A percentile compares a stretch with the other conserved stretches of the same genome.
Conservation (phyloP, 148 eudicot genomes). For the Heliamphora exappendiculata region DNA sequence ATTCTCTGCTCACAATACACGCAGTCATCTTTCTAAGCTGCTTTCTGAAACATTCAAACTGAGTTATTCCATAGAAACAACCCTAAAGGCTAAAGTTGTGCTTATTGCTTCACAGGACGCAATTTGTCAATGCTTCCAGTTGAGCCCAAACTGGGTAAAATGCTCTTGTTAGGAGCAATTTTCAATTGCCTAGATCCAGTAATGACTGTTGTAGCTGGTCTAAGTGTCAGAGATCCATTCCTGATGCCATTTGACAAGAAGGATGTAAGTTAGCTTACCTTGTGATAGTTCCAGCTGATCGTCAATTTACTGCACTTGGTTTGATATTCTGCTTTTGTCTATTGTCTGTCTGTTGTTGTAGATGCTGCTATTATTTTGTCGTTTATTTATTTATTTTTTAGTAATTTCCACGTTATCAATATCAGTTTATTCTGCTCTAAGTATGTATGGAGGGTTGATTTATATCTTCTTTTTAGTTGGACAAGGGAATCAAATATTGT, state of each 20-base stretch:
- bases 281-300: neutral
- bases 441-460: neutral
- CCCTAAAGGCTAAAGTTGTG: neutral
- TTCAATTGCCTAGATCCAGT: constrained; percentile 91
- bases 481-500: neutral
- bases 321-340: neutral
- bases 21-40: neutral
- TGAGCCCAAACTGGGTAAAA: constrained; percentile 95
- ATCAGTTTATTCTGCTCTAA: neutral
- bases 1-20: neutral
- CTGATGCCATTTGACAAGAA: constrained; percentile 83
- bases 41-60: neutral
- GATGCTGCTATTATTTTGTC: constrained; percentile 1
- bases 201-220: constrained; percentile 93
- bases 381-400: neutral
- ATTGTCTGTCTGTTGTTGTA: constrained; percentile 1
- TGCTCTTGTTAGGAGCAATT: constrained; percentile 84
- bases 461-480: neutral
- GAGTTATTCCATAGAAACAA: neutral
- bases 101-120: constrained; percentile 47
- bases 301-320: neutral
- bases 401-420: neutral
- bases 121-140: constrained; percentile 86
- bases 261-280: constrained; percentile 52
- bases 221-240: constrained; percentile 92